These are phyloP conservation scores for Bipolaris cookei DNA, from an alignment of 2,329 filamentous ascomycete genomes.

Conservation along the genomic window DNA sequence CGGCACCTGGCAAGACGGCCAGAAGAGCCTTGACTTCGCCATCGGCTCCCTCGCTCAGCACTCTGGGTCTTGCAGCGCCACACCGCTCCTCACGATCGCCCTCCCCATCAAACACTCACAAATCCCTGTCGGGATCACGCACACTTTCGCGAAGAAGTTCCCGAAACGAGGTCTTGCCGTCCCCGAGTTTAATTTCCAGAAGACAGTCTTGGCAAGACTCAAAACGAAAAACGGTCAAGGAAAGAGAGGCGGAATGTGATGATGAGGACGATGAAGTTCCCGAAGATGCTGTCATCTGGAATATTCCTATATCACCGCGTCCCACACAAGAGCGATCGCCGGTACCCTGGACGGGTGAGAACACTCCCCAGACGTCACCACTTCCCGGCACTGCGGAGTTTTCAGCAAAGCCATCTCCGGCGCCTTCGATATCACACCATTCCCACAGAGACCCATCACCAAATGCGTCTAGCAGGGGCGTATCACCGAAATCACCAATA, in stretches of 20 bases:
- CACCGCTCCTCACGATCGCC: constrained; percentile 46
- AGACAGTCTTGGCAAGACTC: constrained; percentile 70
- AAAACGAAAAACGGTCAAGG: constrained; percentile 68
- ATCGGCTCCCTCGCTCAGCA: constrained; percentile 44
- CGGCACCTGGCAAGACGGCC: constrained; percentile 48
- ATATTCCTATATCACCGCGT: constrained; percentile 77
- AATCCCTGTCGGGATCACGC: constrained; percentile 33
- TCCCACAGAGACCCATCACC: constrained; percentile 30
- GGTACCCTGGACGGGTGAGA: constrained; percentile 41
- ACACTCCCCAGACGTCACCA: constrained; percentile 36
- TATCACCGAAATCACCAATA: constrained; percentile 47
- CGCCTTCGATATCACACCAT: constrained; percentile 28
- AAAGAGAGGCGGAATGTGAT: constrained; percentile 80
- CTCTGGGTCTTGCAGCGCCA: constrained; percentile 39
- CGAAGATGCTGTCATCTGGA: constrained; percentile 78
- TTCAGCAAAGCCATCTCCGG: constrained; percentile 37
- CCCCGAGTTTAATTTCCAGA: constrained; percentile 40
- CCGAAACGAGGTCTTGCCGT: constrained; percentile 41
- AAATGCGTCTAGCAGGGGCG: constrained; percentile 25
- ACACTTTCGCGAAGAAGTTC: constrained; percentile 45
- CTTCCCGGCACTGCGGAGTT: constrained; percentile 26
- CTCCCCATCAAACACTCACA: constrained; percentile 41
- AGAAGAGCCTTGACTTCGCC: constrained; percentile 52
- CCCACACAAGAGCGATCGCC: constrained; percentile 48
- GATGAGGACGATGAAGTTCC: constrained; percentile 73